Evolutionary conservation across 164 flowering plant species (phyloP), one percentile per base, ranked within the genome.

Genomic region (Nelumbo lutea): DNA sequence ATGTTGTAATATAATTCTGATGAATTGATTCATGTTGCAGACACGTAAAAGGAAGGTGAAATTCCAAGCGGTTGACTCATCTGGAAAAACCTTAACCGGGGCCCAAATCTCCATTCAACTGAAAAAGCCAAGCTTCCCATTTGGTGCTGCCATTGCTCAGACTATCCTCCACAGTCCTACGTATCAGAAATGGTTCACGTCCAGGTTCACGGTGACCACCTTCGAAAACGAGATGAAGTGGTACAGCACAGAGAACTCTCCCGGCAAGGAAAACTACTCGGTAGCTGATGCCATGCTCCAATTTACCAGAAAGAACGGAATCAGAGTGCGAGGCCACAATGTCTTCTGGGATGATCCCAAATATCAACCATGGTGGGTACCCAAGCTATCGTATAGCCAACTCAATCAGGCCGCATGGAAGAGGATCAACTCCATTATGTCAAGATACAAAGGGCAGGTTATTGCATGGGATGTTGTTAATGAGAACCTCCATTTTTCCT

Each of bases 401-500:
- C 78, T 79, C 8, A 0, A 5, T 5, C 14, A 44, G 3, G 91
- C 93, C 0, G 76, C 68, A 0, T 47, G 11, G 0, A 68, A 57
- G 55, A 80, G 97, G 71, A 58, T 83, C 0, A 58, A 66, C 40
- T 93, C 97, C 1, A 50, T 89, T 1, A 46, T 87, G 69, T 39
- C 69, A 0, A 75, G 83, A 48, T 93, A 91, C 73, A 47, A 59
- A 10, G 91, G 93, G 11, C 72, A 81, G 65, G n/a, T 93, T 0
- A 81, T 86, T n/a, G 87, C 76, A 0, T 93, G 98, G 97, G 98
- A 93, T 71, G 97, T 90, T 10, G 78, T 86, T 3, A 93, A 91
- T 69, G 98, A 93, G 64, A 84, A 87, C 61, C 2, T 93, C 50
- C 98, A 88, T 41, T 82, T 74, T 42, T 6, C 44, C 0, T 90